Conservation (phyloP, 345 rosid species). For the Combretum micranthum region DNA sequence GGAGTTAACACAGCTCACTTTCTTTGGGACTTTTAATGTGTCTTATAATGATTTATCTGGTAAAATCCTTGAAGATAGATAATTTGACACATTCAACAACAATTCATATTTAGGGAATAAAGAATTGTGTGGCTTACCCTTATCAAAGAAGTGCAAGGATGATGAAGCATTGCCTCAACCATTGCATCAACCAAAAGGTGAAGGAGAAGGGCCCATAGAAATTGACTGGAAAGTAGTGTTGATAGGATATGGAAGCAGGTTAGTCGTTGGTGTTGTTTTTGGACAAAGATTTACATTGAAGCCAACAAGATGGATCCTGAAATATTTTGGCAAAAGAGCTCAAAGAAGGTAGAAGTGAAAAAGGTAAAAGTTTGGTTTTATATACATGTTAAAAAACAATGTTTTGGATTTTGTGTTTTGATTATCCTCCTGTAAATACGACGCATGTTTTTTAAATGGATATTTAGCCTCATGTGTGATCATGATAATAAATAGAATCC, state of each 20-base stretch:
- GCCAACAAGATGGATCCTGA: not conserved
- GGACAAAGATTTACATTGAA: not conserved
- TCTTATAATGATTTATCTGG: constrained; percentile 11
- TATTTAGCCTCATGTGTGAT: too few species aligned
- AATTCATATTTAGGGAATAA: constrained; percentile 3
- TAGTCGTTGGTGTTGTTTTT: not conserved
- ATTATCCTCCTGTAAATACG: too few species aligned
- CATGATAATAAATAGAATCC: too few species aligned
- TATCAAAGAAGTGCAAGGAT: constrained; percentile 9
- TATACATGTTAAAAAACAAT: too few species aligned
- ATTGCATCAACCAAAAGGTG: not conserved
- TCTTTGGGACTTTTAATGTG: not conserved
- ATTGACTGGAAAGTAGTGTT: constrained; percentile 8
- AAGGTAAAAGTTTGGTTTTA: too few species aligned
- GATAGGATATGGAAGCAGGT: constrained; percentile 8
- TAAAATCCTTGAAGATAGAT: constrained; percentile 5
- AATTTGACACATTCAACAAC: constrained; percentile 7
- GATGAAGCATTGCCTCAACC: not conserved
- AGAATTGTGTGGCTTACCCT: constrained; percentile 9
- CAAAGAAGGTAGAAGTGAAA: not conserved
- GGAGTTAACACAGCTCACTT: constrained; percentile 5
- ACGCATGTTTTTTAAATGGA: too few species aligned
- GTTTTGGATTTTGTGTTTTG: too few species aligned
- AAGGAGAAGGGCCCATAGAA: not conserved
- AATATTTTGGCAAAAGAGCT: not conserved